Percentiles rank a stretch among this genome's conserved stretches.
These are phyloP conservation scores for Vigna radiata DNA, from an alignment of 306 rosid genomes.

Conservation along the genomic window DNA sequence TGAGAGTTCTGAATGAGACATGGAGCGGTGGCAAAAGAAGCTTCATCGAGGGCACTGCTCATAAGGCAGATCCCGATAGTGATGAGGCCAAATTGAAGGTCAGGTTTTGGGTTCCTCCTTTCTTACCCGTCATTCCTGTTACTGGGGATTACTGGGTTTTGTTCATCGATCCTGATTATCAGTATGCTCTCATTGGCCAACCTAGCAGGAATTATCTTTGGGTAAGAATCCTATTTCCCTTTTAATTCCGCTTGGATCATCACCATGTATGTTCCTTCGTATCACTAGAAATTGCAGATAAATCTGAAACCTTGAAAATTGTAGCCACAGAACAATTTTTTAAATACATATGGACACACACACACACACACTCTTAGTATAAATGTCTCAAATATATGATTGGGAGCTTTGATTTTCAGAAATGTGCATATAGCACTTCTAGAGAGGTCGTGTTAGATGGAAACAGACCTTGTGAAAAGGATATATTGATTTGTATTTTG, in stretches of 20 bases:
- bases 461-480: too few relatives aligned
- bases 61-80: slow-evolving; percentile 69
- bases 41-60: slow-evolving; percentile 73
- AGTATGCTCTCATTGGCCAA: slow-evolving; percentile 75
- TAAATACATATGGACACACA: background rate
- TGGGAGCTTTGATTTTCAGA: background rate
- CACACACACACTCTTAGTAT: background rate
- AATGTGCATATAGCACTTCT: background rate
- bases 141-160: slow-evolving; percentile 90
- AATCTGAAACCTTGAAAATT: background rate
- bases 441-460: too few relatives aligned
- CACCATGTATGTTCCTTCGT: background rate
- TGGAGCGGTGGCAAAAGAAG: slow-evolving; percentile 70
- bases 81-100: slow-evolving; percentile 95
- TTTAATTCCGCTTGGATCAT: background rate
- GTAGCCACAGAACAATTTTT: background rate
- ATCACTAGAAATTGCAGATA: background rate
- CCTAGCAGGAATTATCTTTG: slow-evolving; percentile 81
- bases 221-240: slow-evolving; percentile 52
- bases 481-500: background rate
- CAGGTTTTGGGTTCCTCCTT: slow-evolving; percentile 84
- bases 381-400: background rate
- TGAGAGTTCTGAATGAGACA: slow-evolving; percentile 84
- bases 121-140: slow-evolving; percentile 80
- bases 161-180: slow-evolving; percentile 72